These are phyloP conservation scores for Poteriospumella lacustris DNA, from an alignment of 108 stramenopile genomes.

Conservation along the genomic window DNA sequence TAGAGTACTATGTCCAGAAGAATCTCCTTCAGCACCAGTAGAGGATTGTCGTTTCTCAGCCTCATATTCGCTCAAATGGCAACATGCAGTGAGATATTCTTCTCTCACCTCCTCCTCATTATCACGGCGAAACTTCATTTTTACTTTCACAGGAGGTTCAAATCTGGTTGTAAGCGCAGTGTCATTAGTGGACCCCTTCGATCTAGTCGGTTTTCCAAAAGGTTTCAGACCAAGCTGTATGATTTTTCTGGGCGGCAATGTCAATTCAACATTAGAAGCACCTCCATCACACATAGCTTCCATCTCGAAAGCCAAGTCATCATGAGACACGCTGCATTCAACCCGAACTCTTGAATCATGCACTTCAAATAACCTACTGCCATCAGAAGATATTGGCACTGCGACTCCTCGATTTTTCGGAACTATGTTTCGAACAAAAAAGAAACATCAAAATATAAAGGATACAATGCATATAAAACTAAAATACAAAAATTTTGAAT, in stretches of 20 bases:
- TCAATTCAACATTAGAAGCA: neutral
- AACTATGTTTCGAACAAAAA: no score
- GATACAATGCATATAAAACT: no score
- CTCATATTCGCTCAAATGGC: neutral
- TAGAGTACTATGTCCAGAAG: neutral
- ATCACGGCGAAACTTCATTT: slow-evolving; percentile 5
- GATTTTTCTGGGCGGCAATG: neutral
- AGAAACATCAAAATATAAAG: no score
- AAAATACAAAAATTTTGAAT: no score
- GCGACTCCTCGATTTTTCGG: no score
- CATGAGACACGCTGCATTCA: neutral
- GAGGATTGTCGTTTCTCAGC: neutral
- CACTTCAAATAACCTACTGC: neutral
- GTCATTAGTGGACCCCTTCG: slow-evolving; percentile 1
- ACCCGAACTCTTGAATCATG: neutral
- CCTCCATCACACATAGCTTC: slow-evolving; percentile 7
- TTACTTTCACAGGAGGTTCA: neutral
- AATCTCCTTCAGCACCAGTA: neutral
- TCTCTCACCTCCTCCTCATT: neutral
- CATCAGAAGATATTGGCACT: no score
- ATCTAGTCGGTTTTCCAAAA: neutral
- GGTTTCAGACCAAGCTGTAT: neutral
- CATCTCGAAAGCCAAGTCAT: neutral
- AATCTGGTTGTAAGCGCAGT: neutral
- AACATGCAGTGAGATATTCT: neutral